Conservation (phyloP, 257 asterid species). For the Dorcoceras hygrometricum region DNA sequence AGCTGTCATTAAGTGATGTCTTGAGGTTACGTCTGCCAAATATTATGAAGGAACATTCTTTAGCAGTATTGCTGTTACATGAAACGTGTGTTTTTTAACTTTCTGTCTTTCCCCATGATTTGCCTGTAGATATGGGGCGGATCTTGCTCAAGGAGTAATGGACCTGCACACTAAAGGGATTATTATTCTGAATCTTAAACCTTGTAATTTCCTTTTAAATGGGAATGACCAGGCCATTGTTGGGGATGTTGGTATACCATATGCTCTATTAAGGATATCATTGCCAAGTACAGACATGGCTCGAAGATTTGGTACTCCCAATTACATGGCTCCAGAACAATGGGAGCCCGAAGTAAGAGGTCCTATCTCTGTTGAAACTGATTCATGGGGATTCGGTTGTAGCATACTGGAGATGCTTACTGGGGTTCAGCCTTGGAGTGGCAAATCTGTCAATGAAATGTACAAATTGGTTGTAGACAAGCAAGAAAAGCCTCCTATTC, state of each 20-base stretch:
- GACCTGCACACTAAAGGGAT: conserved; percentile 77
- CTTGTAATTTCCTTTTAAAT: conserved; percentile 67
- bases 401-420: conserved; percentile 86
- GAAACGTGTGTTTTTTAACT: neutral
- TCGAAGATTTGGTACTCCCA: conserved; percentile 71
- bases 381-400: conserved; percentile 96
- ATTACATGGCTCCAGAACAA: conserved; percentile 96
- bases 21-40: conserved; percentile 55
- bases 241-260: conserved; percentile 73
- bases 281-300: conserved; percentile 53
- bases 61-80: neutral
- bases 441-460: conserved; percentile 73
- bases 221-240: conserved; percentile 56
- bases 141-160: conserved; percentile 78
- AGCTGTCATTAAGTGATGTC: conserved; percentile 65
- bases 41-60: neutral
- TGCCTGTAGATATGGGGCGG: conserved; percentile 65
- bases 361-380: conserved; percentile 78
- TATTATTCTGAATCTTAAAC: conserved; percentile 75
- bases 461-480: conserved; percentile 55
- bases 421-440: conserved; percentile 83
- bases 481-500: conserved; percentile 73
- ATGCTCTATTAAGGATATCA: conserved; percentile 56
- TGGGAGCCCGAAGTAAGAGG: conserved; percentile 92
- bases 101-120: conserved; percentile 5